Evolutionary conservation across 2,329 filamentous ascomycete genomes (phyloP).

Genomic region (Exophiala bonariae): DNA sequence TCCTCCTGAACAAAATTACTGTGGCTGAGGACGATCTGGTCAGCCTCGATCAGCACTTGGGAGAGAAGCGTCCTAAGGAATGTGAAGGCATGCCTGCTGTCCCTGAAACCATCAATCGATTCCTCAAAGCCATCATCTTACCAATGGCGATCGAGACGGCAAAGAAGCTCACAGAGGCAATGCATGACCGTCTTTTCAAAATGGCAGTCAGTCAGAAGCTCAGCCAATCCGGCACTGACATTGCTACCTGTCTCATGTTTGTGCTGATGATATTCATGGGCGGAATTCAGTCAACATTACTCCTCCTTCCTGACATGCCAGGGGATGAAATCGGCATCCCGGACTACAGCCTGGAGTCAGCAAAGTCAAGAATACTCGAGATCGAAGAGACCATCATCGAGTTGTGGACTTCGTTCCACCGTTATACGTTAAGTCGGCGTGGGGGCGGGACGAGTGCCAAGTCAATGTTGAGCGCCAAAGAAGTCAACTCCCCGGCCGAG

Average conservation of each 20-base stretch:
- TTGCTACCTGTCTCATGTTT: conserved; percentile 21
- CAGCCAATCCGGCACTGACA: conserved; percentile 11
- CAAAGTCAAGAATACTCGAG: conserved; percentile 13
- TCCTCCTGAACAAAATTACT: conserved; percentile 17
- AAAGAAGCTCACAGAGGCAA: conserved; percentile 11
- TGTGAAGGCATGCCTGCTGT: conserved; percentile 5
- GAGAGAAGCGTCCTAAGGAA: conserved; percentile 2
- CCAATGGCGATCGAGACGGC: conserved; percentile 13
- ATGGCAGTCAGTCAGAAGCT: conserved; percentile 17
- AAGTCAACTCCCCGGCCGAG: conserved; percentile 9
- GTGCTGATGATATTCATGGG: conserved; percentile 21
- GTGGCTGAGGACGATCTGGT: conserved; percentile 8
- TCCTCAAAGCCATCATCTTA: conserved; percentile 21
- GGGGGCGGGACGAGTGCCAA: not conserved
- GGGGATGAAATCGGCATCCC: conserved; percentile 3
- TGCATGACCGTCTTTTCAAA: conserved; percentile 22
- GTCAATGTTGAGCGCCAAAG: not conserved
- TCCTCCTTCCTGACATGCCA: conserved; percentile 9
- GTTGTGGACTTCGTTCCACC: conserved; percentile 22
- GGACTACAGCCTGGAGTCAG: conserved; percentile 4
- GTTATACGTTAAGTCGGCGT: conserved; percentile 19
- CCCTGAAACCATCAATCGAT: conserved; percentile 24
- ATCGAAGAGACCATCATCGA: conserved; percentile 20
- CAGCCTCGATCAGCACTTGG: conserved; percentile 10
- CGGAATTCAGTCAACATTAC: conserved; percentile 12